phyloP scores from a whole-genome alignment of 768 basidiomycete genomes.

The Termitomyces sp. region DNA sequence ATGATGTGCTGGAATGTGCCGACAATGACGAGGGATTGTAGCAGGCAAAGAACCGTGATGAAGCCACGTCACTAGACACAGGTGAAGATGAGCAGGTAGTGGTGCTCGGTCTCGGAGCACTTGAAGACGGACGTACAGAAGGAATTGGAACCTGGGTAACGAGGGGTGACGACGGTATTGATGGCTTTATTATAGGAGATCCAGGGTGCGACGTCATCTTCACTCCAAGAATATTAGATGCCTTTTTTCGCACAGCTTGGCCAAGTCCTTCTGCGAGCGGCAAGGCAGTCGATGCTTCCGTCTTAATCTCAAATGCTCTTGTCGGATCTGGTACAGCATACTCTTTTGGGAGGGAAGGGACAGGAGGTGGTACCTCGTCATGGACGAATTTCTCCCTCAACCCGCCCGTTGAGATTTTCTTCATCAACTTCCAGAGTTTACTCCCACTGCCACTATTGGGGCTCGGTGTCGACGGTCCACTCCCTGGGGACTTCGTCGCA shows the following conservation, averaged over 20 bases:
- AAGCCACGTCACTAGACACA: conserved; percentile 54
- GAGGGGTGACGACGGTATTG: conserved; percentile 3
- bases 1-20: conserved; percentile 54
- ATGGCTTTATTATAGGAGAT: conserved; percentile 1
- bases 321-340: conserved; percentile 9
- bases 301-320: background rate
- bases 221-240: conserved; percentile 13
- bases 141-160: background rate
- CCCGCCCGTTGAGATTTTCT: conserved; percentile 63
- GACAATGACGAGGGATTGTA: conserved; percentile 30
- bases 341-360: conserved; percentile 56
- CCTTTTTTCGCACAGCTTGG: conserved; percentile 14
- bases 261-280: conserved; percentile 7
- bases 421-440: conserved; percentile 67
- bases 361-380: conserved; percentile 43
- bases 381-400: conserved; percentile 52
- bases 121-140: background rate
- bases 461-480: conserved; percentile 17
- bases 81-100: conserved; percentile 62
- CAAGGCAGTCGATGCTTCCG: background rate
- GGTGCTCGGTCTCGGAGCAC: conserved; percentile 34
- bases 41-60: conserved; percentile 45
- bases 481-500: background rate
- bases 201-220: background rate
- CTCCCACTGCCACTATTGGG: conserved; percentile 23